phyloP scores from a whole-genome alignment of 192 early-diverging fungal genomes.

The Gamsiella multidivaricata region DNA sequence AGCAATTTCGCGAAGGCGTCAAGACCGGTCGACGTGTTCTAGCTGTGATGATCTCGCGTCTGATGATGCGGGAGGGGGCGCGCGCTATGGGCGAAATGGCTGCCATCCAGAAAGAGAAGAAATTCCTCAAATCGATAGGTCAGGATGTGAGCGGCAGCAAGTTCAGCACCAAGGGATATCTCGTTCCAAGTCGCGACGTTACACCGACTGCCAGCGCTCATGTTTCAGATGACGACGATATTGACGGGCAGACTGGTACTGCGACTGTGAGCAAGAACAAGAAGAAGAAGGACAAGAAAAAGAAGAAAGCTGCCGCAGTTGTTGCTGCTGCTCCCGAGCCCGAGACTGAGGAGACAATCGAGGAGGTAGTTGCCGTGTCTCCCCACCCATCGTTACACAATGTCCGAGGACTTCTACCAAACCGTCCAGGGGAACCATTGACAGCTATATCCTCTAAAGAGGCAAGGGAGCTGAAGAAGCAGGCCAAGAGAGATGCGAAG shows the following conservation, averaged over 20 bases:
- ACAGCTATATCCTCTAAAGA: constrained; percentile 33
- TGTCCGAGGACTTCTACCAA: neutral
- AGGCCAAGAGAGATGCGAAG: constrained; percentile 51
- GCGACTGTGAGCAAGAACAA: constrained; percentile 52
- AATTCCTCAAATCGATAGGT: constrained; percentile 64
- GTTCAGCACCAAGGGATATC: constrained; percentile 29
- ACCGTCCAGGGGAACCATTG: neutral
- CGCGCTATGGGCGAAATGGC: constrained; percentile 71
- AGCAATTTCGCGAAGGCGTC: constrained; percentile 76
- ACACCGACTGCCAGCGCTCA: constrained; percentile 46
- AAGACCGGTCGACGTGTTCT: constrained; percentile 75
- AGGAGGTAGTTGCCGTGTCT: neutral
- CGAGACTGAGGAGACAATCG: neutral
- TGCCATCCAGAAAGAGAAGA: constrained; percentile 64
- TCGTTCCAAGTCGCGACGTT: constrained; percentile 45
- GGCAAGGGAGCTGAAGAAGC: constrained; percentile 36
- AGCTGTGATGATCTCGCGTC: constrained; percentile 75
- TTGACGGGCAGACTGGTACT: neutral
- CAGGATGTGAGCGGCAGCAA: constrained; percentile 46
- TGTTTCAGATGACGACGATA: constrained; percentile 40
- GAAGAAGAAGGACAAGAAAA: constrained; percentile 57
- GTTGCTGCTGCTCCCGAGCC: constrained; percentile 19
- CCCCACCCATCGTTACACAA: too few relatives aligned
- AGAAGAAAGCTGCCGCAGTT: constrained; percentile 36
- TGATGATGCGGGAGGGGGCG: constrained; percentile 81